Evolutionary conservation across 169 alveolate species (phyloP).

Genomic region (Babesia ovis): DNA sequence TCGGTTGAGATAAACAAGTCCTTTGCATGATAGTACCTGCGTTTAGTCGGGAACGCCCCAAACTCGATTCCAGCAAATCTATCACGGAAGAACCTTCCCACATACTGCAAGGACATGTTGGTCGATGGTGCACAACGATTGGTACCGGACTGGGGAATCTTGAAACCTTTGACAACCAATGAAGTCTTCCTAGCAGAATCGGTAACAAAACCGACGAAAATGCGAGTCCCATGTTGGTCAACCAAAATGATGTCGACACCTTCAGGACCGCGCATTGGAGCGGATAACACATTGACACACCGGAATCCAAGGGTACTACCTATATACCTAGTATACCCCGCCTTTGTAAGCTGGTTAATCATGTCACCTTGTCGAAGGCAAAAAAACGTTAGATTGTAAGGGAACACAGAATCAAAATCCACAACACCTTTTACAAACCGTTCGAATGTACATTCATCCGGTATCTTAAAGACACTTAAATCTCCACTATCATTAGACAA

Average conservation of each 20-base stretch:
- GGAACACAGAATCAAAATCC: conserved; percentile 23
- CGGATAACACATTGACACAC: conserved; percentile 7
- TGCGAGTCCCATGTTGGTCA: conserved; percentile 53
- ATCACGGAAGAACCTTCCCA: conserved; percentile 2
- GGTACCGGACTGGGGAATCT: background rate
- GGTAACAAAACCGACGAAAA: conserved; percentile 46
- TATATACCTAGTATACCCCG: conserved; percentile 33
- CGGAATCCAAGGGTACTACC: conserved; percentile 1
- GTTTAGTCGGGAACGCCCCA: background rate
- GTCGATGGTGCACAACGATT: background rate
- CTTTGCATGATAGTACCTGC: background rate
- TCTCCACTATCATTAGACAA: conserved; percentile 41
- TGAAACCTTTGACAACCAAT: conserved; percentile 52
- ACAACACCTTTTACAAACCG: conserved; percentile 10
- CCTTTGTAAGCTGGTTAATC: conserved; percentile 7
- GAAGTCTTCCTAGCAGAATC: background rate
- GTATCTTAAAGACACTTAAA: conserved; percentile 37
- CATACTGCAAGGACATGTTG: too few species aligned
- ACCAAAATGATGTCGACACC: conserved; percentile 56
- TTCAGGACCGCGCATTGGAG: conserved; percentile 21
- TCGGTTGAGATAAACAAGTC: conserved; percentile 38
- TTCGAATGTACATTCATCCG: conserved; percentile 14
- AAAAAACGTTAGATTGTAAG: conserved; percentile 42
- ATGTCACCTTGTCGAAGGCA: conserved; percentile 34
- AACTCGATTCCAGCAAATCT: too few species aligned